Evolutionary conservation across 169 alveolate species (phyloP).

Genomic region (Cryptosporidium xiaoi): DNA sequence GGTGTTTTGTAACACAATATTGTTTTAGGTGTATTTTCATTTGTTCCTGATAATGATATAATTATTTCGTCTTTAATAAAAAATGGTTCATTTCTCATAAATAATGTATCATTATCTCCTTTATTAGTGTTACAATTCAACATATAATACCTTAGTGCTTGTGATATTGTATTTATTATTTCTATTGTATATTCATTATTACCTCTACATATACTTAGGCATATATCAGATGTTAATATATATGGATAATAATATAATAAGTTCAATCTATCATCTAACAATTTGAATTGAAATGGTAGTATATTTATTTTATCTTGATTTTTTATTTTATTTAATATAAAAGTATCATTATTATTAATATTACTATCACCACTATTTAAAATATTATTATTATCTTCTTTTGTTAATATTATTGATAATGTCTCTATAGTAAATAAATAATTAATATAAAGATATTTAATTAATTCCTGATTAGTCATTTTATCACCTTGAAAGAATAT

Average conservation of each 20-base stretch:
- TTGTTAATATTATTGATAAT: conserved; percentile 23
- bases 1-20: conserved; percentile 39
- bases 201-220: conserved; percentile 64
- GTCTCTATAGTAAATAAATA: conserved; percentile 25
- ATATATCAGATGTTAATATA: conserved; percentile 64
- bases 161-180: conserved; percentile 20
- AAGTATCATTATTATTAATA: conserved; percentile 14
- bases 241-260: conserved; percentile 55
- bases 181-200: conserved; percentile 59
- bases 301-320: conserved; percentile 39
- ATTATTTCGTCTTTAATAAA: conserved; percentile 54
- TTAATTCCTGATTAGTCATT: not conserved
- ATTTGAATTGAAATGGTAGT: conserved; percentile 37
- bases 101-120: not conserved
- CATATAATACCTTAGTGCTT: conserved; percentile 45
- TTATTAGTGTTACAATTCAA: not conserved
- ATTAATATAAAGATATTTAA: conserved; percentile 26
- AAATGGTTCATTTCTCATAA: conserved; percentile 26
- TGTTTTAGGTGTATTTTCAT: conserved; percentile 46
- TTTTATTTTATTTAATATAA: conserved; percentile 20
- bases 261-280: conserved; percentile 18
- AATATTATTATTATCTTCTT: conserved; percentile 19
- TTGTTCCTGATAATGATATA: conserved; percentile 32
- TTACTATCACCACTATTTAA: not conserved
- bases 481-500: conserved; percentile 68